A percentile compares a stretch with the other conserved stretches of the same genome.
These are phyloP conservation scores for Ophiocordyceps robertsii DNA, from an alignment of 2,329 filamentous ascomycete genomes.

Conservation along the genomic window DNA sequence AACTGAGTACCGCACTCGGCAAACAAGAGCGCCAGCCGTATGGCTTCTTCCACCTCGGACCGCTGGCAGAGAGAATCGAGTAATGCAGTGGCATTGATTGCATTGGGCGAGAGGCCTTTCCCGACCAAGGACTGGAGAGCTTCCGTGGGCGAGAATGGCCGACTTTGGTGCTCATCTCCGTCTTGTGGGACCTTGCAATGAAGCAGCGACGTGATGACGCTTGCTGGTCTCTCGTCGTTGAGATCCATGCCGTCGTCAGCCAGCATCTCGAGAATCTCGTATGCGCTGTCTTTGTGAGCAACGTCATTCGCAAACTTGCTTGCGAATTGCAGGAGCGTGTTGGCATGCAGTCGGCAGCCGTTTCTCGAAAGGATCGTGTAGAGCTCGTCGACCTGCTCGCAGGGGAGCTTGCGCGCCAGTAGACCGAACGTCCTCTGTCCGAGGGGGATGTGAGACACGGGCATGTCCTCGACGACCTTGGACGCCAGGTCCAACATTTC, in stretches of 20 bases:
- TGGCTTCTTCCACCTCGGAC: conserved; percentile 20
- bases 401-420: conserved; percentile 14
- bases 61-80: conserved; percentile 57
- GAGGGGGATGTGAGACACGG: conserved; percentile 18
- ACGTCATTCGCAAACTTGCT: conserved; percentile 25
- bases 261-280: conserved; percentile 24
- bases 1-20: conserved; percentile 37
- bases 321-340: conserved; percentile 36
- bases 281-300: conserved; percentile 26
- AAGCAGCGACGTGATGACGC: conserved; percentile 48
- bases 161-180: conserved; percentile 6
- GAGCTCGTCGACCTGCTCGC: conserved; percentile 18
- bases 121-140: conserved; percentile 33
- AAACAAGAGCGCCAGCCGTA: conserved; percentile 19
- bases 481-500: conserved; percentile 14
- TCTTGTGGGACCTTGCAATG: conserved; percentile 12
- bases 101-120: conserved; percentile 49
- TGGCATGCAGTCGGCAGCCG: conserved; percentile 18
- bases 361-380: conserved; percentile 18
- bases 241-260: conserved; percentile 28
- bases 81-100: conserved; percentile 50
- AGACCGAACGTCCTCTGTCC: conserved; percentile 24
- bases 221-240: conserved; percentile 32
- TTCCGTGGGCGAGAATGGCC: conserved; percentile 15
- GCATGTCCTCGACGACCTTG: conserved; percentile 16